These are phyloP conservation scores for Hypoxylon sp. DNA, from an alignment of 2,329 filamentous ascomycete species.

Conservation along the genomic window DNA sequence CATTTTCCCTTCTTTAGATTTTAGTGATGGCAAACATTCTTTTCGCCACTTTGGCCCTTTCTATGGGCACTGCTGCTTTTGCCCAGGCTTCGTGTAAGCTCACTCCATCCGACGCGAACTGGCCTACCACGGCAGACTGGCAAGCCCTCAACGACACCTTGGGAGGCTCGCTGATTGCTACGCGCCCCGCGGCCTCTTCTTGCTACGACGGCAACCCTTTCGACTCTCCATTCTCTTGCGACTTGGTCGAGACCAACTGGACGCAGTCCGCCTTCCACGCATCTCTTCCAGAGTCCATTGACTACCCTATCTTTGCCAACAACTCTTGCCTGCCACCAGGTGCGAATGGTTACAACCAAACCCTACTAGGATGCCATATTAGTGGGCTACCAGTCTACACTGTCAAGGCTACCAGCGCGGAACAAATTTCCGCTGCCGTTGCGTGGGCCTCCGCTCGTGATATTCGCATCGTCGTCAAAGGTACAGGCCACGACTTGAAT, in stretches of 20 bases:
- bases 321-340: constrained; percentile 4
- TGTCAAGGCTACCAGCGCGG: not conserved
- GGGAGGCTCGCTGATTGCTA: not conserved
- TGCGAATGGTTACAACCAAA: not conserved
- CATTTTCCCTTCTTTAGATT: no score
- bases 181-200: not conserved
- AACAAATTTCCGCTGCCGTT: not conserved
- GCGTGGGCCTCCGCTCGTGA: not conserved
- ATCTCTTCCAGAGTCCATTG: not conserved
- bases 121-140: not conserved
- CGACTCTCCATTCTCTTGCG: not conserved
- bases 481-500: not conserved
- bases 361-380: not conserved
- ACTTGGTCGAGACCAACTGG: not conserved
- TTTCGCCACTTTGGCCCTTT: no score
- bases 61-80: no score
- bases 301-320: not conserved
- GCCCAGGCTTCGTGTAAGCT: no score
- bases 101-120: not conserved
- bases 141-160: not conserved
- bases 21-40: no score
- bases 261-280: not conserved
- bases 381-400: not conserved
- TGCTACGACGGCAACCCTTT: constrained; percentile 1
- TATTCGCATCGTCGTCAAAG: not conserved